These are phyloP conservation scores for Prosopis cineraria DNA, from an alignment of 306 rosid species.

Conservation along the genomic window DNA sequence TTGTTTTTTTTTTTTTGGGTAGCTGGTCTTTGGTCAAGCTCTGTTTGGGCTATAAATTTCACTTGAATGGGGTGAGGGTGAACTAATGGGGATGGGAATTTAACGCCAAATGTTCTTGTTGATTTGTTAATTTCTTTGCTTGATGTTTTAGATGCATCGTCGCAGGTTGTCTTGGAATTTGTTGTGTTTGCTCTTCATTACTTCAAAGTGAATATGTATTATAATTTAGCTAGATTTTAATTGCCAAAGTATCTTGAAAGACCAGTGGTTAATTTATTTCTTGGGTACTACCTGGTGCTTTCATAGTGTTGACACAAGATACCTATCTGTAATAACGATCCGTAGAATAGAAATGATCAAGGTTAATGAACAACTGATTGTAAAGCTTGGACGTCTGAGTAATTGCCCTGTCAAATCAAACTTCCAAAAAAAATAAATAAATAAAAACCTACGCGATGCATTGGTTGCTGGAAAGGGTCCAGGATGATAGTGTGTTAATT, in stretches of 20 bases:
- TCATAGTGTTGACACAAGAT: background rate
- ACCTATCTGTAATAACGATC: constrained; percentile 1
- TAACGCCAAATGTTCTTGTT: background rate
- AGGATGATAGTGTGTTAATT: constrained; percentile 4
- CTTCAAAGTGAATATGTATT: background rate
- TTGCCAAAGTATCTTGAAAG: background rate
- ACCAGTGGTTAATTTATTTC: background rate
- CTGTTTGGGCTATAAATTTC: background rate
- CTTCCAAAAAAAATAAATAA: background rate
- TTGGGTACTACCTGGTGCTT: background rate
- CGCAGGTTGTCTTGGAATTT: background rate
- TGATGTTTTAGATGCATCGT: background rate
- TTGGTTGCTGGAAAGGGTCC: background rate
- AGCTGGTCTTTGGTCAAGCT: background rate
- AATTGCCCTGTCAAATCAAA: background rate
- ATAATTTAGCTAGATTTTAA: background rate
- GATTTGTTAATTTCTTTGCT: background rate
- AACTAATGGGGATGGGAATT: background rate
- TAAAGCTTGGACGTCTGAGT: background rate
- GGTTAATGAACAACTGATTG: background rate
- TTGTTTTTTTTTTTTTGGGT: background rate
- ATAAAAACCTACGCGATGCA: background rate
- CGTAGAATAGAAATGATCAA: background rate
- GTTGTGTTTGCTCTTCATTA: background rate
- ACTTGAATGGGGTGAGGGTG: background rate